Evolutionary conservation across 2,329 filamentous ascomycete species (phyloP).

Genomic region (Shiraia sp.): DNA sequence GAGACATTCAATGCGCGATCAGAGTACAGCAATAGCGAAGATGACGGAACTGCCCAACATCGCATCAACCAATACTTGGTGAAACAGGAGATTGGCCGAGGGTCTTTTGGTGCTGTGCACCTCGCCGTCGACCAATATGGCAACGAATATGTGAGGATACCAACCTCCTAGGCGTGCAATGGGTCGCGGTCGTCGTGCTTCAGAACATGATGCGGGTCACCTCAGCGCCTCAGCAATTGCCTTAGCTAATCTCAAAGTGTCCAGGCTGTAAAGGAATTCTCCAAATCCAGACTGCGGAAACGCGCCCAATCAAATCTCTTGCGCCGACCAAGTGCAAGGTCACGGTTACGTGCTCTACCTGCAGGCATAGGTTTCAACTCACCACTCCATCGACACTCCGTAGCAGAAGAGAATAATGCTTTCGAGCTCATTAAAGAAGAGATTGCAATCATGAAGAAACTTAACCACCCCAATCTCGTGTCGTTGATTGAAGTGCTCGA

Average conservation of each 20-base stretch:
- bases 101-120: constrained; percentile 93
- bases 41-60: constrained; percentile 79
- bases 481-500: constrained; percentile 91
- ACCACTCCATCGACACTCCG: constrained; percentile 64
- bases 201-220: constrained; percentile 27
- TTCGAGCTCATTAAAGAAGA: constrained; percentile 91
- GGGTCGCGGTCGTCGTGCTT: background rate
- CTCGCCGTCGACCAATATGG: constrained; percentile 88
- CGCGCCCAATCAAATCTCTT: constrained; percentile 89
- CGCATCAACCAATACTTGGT: constrained; percentile 95
- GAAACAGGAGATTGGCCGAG: constrained; percentile 92
- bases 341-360: constrained; percentile 57
- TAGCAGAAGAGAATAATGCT: constrained; percentile 66
- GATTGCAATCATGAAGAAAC: constrained; percentile 98
- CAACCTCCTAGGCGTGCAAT: constrained; percentile 16
- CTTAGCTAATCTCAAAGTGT: constrained; percentile 32
- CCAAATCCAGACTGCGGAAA: constrained; percentile 86
- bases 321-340: constrained; percentile 61
- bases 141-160: constrained; percentile 78
- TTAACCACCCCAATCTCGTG: constrained; percentile 93
- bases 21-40: constrained; percentile 81
- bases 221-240: constrained; percentile 18
- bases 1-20: constrained; percentile 91
- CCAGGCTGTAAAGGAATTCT: constrained; percentile 96
- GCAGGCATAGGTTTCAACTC: constrained; percentile 63